Evolutionary conservation across 1,284 basidiomycete genomes (phyloP), one percentile per base, ranked within the genome.

Genomic region (Marasmius tenuissimus): DNA sequence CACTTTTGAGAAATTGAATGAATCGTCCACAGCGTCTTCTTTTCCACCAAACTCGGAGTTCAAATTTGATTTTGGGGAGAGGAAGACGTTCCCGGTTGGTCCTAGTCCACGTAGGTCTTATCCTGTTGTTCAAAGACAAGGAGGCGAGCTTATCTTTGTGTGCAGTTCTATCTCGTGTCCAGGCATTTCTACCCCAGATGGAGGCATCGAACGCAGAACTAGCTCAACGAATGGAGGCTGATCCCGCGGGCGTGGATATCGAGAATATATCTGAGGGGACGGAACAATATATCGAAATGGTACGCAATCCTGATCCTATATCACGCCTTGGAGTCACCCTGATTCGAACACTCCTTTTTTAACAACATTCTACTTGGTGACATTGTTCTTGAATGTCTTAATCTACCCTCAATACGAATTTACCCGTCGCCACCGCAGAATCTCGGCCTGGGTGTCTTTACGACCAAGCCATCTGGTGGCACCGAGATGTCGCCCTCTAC

Each of bases 281-380:
- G 59, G 75, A 78, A 12, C 77, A 72, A 60, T 85, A 87, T 68
- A 87, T 91, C 63, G 82, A 89, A 68, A 89, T 91, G 88, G 88
- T 86, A 58, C 58, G 82, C 51, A 27, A 14, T 48, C 34, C 57
- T 50, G 40, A 9, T 14, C 8, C 63, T 51, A 22, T 55, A 53
- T 33, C 35, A 34, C 12, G 47, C 45, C 12, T 22, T 56, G n/a
- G 40, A 18, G 33, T 39, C 48, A 54, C 39, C 38, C 12, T 57
- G 22, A 35, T 39, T 20, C 22, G 11, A 20, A 34, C 11, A 16
- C 51, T 53, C 35, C 34, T 12, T 9, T 10, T 9, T 40, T 34
- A 14, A 22, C 56, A 20, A 18, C 38, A 34, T 49, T 58, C 56
- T 49, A 61, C 50, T 52, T 39, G 48, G 54, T 57, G 47, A 58